Percentiles rank a stretch among this genome's conserved stretches.
phyloP scores from a whole-genome alignment of 139 green algal genomes.

The Chlamydomonas asymmetrica region DNA sequence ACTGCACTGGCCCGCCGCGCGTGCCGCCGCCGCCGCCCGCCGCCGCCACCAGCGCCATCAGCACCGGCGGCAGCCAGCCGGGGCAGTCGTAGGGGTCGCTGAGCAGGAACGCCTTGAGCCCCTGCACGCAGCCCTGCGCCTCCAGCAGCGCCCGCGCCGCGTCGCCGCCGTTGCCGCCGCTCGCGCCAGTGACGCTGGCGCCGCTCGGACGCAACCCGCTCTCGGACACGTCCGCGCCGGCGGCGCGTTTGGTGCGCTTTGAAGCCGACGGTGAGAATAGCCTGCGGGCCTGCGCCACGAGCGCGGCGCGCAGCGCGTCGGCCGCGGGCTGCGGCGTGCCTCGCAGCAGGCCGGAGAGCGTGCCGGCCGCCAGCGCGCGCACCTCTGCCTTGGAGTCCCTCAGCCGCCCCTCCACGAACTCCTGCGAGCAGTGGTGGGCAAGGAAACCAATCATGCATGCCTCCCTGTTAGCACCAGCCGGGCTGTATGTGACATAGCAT shows the following conservation, averaged over 20 bases:
- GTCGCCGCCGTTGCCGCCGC: not conserved
- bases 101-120: slow-evolving; percentile 80
- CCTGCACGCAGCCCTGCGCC: slow-evolving; percentile 60
- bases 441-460: too few species aligned
- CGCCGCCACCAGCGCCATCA: slow-evolving; percentile 67
- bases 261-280: too few species aligned
- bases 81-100: slow-evolving; percentile 85
- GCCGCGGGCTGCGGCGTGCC: slow-evolving; percentile 37
- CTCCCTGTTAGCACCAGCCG: too few species aligned
- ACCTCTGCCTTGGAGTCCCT: slow-evolving; percentile 68
- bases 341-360: slow-evolving; percentile 72
- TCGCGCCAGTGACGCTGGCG: not conserved
- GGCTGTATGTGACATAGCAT: too few species aligned
- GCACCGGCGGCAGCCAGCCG: slow-evolving; percentile 76
- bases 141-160: slow-evolving; percentile 15
- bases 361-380: slow-evolving; percentile 67
- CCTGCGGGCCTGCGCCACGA: slow-evolving; percentile 40
- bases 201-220: not conserved
- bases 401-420: slow-evolving; percentile 57
- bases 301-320: slow-evolving; percentile 33
- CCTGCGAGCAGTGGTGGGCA: slow-evolving; percentile 16
- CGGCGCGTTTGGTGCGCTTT: too few species aligned
- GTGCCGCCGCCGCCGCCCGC: slow-evolving; percentile 24
- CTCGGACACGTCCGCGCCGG: not conserved
- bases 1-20: slow-evolving; percentile 9